These are phyloP conservation scores for Podila minutissima DNA, from an alignment of 192 early-diverging fungal species.

Conservation along the genomic window DNA sequence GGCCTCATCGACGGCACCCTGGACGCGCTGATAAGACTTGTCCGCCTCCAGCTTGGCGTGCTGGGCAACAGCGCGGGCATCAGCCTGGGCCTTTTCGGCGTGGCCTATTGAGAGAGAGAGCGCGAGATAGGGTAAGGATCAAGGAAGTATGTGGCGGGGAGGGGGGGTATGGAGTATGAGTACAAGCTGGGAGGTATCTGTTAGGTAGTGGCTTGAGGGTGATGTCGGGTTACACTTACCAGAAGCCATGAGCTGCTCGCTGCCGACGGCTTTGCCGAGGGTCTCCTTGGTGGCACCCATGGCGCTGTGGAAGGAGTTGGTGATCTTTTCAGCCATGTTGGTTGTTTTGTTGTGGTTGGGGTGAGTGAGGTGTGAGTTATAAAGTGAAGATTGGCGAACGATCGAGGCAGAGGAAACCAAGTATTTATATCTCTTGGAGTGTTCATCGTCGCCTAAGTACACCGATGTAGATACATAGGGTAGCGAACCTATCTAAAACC, in stretches of 20 bases:
- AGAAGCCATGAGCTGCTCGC: slow-evolving; percentile 17
- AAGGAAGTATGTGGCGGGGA: background rate
- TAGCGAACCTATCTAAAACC: no score
- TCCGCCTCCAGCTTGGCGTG: background rate
- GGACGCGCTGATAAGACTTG: slow-evolving; percentile 10
- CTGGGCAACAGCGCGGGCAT: slow-evolving; percentile 5
- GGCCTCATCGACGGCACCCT: slow-evolving; percentile 15
- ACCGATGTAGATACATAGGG: no score
- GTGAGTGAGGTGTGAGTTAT: background rate
- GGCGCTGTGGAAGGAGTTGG: slow-evolving; percentile 16
- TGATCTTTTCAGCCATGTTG: slow-evolving; percentile 30
- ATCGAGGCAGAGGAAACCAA: background rate
- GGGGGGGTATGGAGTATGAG: background rate
- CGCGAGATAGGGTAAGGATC: no score
- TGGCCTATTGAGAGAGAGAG: slow-evolving; percentile 13
- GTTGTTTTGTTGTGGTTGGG: background rate
- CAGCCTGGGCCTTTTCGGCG: slow-evolving; percentile 28
- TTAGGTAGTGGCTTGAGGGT: no score
- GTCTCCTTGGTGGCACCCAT: slow-evolving; percentile 27
- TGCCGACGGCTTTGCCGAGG: slow-evolving; percentile 24
- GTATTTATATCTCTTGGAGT: background rate
- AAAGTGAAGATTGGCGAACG: no score
- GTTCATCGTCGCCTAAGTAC: no score
- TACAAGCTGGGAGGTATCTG: background rate
- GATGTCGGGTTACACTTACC: slow-evolving; percentile 11